Base-by-base conservation (phyloP, 129 eudicot genomes). In the Gnaphalium uliginosum region DNA sequence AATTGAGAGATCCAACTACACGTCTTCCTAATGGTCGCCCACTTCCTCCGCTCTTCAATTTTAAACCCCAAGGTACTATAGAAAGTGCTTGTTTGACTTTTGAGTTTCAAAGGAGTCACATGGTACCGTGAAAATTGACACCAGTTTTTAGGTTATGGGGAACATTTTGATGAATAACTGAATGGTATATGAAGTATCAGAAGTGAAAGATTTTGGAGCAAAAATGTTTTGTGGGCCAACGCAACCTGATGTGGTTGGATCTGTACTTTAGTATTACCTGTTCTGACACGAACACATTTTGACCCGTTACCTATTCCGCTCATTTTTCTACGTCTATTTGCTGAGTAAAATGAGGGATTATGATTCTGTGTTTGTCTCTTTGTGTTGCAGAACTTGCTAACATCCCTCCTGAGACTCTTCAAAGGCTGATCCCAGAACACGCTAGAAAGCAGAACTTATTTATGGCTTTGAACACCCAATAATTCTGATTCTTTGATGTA, bases 21-120 rank as follows among this genome's bases (percentile, higher is more conserved):
- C 92, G 96, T 21, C 95, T 93, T 66, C 98, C 96, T 50, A 90
- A 88, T 76, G 98, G 98, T 22, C 96, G 97, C 62, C 93, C 97
- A 65, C 96, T 92, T 87, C 97, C 97, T 72, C 96, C 97, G 26
- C 93, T 92, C 54, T 89, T 89, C 26, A 92, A 87, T 81, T 92
- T 87, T 71, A 92, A 89, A 77, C 79, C 97, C 53, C 88, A 81
- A 76, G 97, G 97, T 89, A 84, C 63, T 29, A 3, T 29, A 29
- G 32, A 29, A 39, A 78, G 70, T 58, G 63, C 23, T 23, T 53
- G 11, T 73, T 73, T 19, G 26, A 69, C 43, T 72, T 58, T 54
- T 71, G 27, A 30, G 11, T 8, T 24, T 58, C 5, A 58, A 21
- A 58, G 26, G 64, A 5, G 30, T 25, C 3, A 23, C 27, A 19